Base-by-base conservation (phyloP, 768 basidiomycete species). In the Amanita subjunquillea region DNA sequence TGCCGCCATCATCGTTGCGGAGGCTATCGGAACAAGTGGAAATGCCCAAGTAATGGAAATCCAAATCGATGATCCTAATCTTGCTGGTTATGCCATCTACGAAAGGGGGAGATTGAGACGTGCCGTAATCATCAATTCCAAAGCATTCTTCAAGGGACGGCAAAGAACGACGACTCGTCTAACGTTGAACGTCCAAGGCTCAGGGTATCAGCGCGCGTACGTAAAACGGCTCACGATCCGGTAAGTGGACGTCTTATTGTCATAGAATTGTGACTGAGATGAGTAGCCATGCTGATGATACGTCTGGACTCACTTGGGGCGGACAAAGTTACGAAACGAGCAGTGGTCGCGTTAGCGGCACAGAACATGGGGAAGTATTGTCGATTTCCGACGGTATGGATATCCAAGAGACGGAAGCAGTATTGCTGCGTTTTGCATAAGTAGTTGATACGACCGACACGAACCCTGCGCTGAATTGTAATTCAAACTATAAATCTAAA, bases 21-120 rank as follows among this genome's bases (percentile, higher is more conserved):
- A 81, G 64, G 74, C 77, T 20, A 74, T 83, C 36, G 79, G 82
- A 8, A 56, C 60, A 10, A 71, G 65, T n/a, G 72, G 74, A 5
- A 57, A 58, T 5, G 65, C 73, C 1, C 65, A 64, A 39, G 65
- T 73, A 20, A 59, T 72, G 9, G 82, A 87, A 62, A 65, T 85
- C 29, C 54, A 53, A 12, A 65, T 83, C n/a, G 59, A 72, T 55
- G 64, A 78, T 55, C 45, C 71, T 2, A 66, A 71, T 23, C 61
- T 84, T 32, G 67, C 81, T 15, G 84, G 80, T 30, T 86, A 85
- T 59, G 84, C 77, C 2, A 74, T 81, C 53, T 85, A 75, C 59
- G 80, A 82, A 58, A 58, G 64, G 7, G 65, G 60, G 1, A 46
- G 12, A 0, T 64, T 85, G 44, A 66, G 56, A 9, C 73, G 77